Conservation (phyloP, 164 flowering plant genomes). For the Kalanchoe fedtschenkoi region DNA sequence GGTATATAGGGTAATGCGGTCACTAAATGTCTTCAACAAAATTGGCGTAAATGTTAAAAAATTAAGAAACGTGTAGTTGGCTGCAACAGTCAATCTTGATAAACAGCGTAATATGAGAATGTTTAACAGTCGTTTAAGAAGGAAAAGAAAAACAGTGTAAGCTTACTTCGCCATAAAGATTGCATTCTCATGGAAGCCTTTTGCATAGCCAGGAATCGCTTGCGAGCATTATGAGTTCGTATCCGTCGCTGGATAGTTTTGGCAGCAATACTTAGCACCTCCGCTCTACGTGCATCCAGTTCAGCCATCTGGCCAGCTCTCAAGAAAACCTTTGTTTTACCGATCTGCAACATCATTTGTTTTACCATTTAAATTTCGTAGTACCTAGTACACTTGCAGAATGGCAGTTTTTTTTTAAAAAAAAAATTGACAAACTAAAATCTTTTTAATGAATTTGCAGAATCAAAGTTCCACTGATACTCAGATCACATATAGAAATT, state of each 20-base stretch:
- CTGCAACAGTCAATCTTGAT: too few species aligned
- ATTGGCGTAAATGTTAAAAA: neutral
- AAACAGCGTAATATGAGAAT: neutral
- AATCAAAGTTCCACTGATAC: too few species aligned
- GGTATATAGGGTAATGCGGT: too few species aligned
- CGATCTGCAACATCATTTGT: constrained; percentile 36
- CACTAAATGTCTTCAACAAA: neutral
- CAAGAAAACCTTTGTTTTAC: constrained; percentile 63
- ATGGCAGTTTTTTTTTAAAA: too few species aligned
- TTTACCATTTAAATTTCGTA: neutral
- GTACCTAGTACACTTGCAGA: too few species aligned
- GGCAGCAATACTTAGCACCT: constrained; percentile 60
- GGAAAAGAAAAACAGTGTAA: neutral
- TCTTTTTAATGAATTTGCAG: too few species aligned
- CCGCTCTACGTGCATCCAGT: constrained; percentile 61
- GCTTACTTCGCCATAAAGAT: constrained; percentile 51
- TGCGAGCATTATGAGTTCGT: constrained; percentile 50
- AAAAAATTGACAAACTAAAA: too few species aligned
- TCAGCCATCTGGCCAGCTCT: constrained; percentile 92
- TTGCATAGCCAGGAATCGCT: constrained; percentile 38
- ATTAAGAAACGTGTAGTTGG: neutral
- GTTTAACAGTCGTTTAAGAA: neutral
- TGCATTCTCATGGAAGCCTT: constrained; percentile 37
- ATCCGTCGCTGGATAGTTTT: constrained; percentile 47
- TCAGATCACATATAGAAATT: neutral